Percentiles rank a stretch among this genome's conserved stretches.
These are phyloP conservation scores for Borealophlyctis nickersoniae DNA, from an alignment of 192 early-diverging fungal genomes.

Conservation along the genomic window DNA sequence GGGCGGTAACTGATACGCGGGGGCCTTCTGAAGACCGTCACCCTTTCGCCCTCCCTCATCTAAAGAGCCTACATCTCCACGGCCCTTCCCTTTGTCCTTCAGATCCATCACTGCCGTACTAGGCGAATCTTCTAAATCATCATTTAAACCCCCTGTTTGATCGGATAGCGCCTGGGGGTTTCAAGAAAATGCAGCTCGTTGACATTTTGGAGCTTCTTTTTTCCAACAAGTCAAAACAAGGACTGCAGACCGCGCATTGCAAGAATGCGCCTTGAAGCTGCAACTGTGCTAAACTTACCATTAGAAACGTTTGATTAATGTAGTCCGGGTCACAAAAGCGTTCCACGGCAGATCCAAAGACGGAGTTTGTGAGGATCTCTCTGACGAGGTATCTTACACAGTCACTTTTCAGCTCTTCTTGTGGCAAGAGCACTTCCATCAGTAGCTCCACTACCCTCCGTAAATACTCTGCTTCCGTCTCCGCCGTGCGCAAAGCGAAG, in stretches of 20 bases:
- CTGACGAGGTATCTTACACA: conserved; percentile 23
- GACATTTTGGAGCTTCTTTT: no score
- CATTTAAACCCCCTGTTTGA: not conserved
- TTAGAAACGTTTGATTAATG: conserved; percentile 28
- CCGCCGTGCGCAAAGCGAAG: conserved; percentile 26
- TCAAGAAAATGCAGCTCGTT: not conserved
- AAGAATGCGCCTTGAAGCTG: not conserved
- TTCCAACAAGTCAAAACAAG: not conserved
- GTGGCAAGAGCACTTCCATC: conserved; percentile 27
- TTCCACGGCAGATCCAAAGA: conserved; percentile 29
- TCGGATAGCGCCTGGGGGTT: not conserved
- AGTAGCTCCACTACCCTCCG: conserved; percentile 36
- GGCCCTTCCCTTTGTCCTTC: no score
- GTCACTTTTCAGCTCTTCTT: conserved; percentile 29
- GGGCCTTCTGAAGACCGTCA: not conserved
- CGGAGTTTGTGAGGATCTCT: conserved; percentile 34
- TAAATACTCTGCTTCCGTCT: conserved; percentile 37
- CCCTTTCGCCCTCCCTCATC: not conserved
- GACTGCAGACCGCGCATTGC: not conserved
- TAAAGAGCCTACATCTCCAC: not conserved
- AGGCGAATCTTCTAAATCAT: not conserved
- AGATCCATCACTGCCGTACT: no score
- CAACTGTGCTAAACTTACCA: no score
- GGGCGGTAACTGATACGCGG: no score
- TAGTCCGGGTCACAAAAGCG: conserved; percentile 30